Evolutionary conservation across 2,329 filamentous ascomycete species (phyloP), one percentile per base, ranked within the genome.

Genomic region (Juglanconis juglandina): DNA sequence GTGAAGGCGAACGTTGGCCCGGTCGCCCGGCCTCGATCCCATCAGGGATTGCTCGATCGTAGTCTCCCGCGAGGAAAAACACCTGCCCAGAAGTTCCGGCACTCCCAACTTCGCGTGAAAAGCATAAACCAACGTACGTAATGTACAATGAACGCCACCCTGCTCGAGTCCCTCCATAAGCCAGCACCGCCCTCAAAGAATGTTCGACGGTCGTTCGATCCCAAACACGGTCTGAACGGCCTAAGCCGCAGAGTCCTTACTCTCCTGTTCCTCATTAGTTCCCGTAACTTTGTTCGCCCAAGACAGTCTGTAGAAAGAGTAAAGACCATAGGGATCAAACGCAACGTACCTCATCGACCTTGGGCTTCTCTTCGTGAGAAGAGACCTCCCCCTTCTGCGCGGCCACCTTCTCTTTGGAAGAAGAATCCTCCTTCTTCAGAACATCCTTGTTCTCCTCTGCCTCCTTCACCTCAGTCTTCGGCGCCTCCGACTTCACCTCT

Each of bases 161-260:
- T 30, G 53, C 56, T 53, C 47, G 52, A 49, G 42, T 24, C 34
- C 49, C 46, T 48, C 41, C 53, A 46, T 11, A 41, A 41, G 37
- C 32, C 48, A 53, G 33, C 49, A 11, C 13, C 35, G 7, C 33
- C 49, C 24, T 14, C 30, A 34, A 49, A 30, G 34, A 14, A 42
- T 24, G 32, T 33, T n/a, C n/a, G 33, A 34, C 53, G 17, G 5
- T n/a, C 49, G 30, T 24, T 47, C 52, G 37, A 41, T 24, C 32
- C 24, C 17, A n/a, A 24, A 24, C 37, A 34, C 46, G 6, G 7
- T 41, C 14, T 14, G 39, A 11, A 32, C 9, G 24, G 50, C 62
- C 66, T 68, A 78, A 58, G 75, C 72, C 32, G 71, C 64, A n/a
- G 75, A 68, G 59, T 77, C 75, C 63, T 70, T 71, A 53, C 63